Conservation (phyloP, 164 flowering plant genomes). For the Kalanchoe fedtschenkoi region DNA sequence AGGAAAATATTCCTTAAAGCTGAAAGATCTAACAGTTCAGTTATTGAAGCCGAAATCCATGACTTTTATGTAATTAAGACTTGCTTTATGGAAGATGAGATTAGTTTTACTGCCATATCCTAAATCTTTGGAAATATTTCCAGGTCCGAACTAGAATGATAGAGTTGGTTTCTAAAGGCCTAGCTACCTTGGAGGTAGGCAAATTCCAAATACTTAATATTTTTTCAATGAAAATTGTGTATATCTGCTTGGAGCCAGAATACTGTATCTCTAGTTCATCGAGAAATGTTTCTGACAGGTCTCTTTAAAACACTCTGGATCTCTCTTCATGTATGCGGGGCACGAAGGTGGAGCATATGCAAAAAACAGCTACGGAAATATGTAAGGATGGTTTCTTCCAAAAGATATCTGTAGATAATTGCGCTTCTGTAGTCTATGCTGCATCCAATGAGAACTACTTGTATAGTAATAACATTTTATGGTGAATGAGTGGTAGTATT, state of each 20-base stretch:
- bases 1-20: neutral
- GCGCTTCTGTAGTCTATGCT: no score
- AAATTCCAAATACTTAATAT: neutral
- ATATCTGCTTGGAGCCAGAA: no score
- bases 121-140: constrained; percentile 2
- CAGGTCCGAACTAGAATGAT: constrained; percentile 81
- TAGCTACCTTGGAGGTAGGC: constrained; percentile 81
- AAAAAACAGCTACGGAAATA: constrained; percentile 85
- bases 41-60: neutral
- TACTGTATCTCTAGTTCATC: neutral
- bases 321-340: constrained; percentile 97
- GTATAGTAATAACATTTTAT: neutral
- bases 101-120: neutral
- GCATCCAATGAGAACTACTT: neutral
- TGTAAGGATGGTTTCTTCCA: constrained; percentile 32
- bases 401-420: neutral
- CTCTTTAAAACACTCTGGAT: constrained; percentile 91
- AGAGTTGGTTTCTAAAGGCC: constrained; percentile 84
- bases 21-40: neutral
- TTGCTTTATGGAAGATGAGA: no score
- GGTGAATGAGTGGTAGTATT: neutral
- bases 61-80: no score
- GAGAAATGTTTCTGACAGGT: constrained; percentile 39
- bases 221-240: no score
- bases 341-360: constrained; percentile 96